phyloP scores from a whole-genome alignment of 2,329 filamentous ascomycete genomes.

The Cylindrodendrum hubeiense region DNA sequence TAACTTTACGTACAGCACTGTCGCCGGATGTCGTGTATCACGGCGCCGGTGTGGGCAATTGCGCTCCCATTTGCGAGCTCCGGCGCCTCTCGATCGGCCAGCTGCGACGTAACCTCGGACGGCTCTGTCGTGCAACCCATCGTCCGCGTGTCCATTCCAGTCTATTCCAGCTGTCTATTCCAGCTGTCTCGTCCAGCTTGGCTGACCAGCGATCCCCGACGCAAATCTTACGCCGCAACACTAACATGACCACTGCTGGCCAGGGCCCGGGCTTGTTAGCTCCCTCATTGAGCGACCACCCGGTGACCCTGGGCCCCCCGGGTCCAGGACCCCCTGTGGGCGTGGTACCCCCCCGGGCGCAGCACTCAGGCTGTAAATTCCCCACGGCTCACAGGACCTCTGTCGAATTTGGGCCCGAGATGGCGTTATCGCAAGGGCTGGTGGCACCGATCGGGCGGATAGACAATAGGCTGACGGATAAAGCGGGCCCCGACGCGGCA shows the following conservation, averaged over 20 bases:
- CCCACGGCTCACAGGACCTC: slow-evolving; percentile 30
- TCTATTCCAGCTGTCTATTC: no score
- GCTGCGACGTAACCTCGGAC: neutral
- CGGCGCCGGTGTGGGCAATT: neutral
- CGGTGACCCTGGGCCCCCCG: neutral
- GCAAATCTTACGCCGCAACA: neutral
- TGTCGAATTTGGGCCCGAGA: slow-evolving; percentile 41
- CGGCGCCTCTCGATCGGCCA: neutral
- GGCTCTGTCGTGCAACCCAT: neutral
- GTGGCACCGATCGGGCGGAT: slow-evolving; percentile 40
- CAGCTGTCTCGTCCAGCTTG: no score
- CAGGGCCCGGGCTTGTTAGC: neutral
- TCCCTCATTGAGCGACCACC: slow-evolving; percentile 4
- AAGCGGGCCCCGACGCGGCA: slow-evolving; percentile 40
- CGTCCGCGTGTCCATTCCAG: neutral
- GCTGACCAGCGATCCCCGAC: no score
- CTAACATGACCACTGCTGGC: slow-evolving; percentile 11
- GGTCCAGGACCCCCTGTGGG: slow-evolving; percentile 8
- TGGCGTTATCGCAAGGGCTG: slow-evolving; percentile 45
- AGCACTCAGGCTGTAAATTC: slow-evolving; percentile 22
- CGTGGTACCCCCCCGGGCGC: slow-evolving; percentile 10
- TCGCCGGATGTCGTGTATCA: neutral
- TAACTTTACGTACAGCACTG: slow-evolving; percentile 14
- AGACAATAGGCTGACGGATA: slow-evolving; percentile 31
- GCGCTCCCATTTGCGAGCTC: neutral